A percentile compares a stretch with the other conserved stretches of the same genome.
These are phyloP conservation scores for Talaromyces sp. DNA, from an alignment of 2,329 filamentous ascomycete genomes.

Conservation along the genomic window DNA sequence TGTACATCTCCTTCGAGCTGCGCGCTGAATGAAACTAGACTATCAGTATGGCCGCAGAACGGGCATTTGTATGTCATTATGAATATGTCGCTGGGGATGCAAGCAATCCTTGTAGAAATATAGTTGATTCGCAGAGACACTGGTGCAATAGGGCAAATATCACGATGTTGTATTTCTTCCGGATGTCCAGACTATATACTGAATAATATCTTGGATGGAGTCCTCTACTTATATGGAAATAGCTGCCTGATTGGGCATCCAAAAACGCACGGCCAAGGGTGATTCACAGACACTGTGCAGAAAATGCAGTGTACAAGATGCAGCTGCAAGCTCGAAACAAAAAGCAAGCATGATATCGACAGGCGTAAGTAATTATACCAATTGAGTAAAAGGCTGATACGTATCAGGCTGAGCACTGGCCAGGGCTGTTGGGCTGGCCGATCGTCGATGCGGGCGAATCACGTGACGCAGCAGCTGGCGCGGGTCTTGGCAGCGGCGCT, in stretches of 20 bases:
- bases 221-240: not conserved
- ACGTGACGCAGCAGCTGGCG: not conserved
- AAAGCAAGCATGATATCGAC: not conserved
- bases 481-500: conserved; percentile 2
- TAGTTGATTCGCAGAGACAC: not conserved
- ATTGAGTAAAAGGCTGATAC: not conserved
- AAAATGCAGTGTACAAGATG: not conserved
- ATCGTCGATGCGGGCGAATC: not conserved
- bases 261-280: not conserved
- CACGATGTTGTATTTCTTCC: not conserved
- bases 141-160: not conserved
- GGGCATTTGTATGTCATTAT: conserved; percentile 11
- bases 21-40: conserved; percentile 4
- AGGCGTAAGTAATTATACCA: not conserved
- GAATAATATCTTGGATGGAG: not conserved
- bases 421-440: too few species aligned
- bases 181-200: conserved; percentile 69
- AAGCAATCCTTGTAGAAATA: not conserved
- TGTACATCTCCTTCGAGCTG: conserved; percentile 1
- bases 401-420: not conserved
- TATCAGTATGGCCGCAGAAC: conserved; percentile 6
- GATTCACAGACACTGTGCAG: not conserved
- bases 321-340: not conserved
- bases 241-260: conserved; percentile 13
- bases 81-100: not conserved